Conservation (phyloP, 2,329 filamentous ascomycete species). For the Hirsutella rhossiliensis region DNA sequence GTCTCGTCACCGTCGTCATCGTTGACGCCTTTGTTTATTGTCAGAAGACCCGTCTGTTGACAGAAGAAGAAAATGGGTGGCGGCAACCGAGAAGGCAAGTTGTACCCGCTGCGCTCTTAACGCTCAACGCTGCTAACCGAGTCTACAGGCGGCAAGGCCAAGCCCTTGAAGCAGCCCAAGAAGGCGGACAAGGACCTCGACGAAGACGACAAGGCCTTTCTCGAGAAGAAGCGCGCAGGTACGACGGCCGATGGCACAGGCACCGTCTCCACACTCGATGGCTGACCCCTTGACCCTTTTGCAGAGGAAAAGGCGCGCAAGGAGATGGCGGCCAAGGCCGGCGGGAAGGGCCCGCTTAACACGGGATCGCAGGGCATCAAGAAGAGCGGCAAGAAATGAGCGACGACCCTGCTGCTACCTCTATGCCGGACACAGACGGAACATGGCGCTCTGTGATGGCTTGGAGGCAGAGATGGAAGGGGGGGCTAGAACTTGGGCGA, state of each 20-base stretch:
- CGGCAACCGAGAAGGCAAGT: slow-evolving; percentile 24
- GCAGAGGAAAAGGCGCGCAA: slow-evolving; percentile 76
- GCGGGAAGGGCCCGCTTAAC: slow-evolving; percentile 81
- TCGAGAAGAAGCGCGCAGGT: slow-evolving; percentile 78
- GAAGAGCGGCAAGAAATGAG: slow-evolving; percentile 95
- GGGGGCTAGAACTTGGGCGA: neutral
- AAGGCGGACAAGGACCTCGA: slow-evolving; percentile 74
- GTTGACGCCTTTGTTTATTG: neutral
- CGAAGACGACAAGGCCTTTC: slow-evolving; percentile 75
- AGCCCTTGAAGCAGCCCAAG: slow-evolving; percentile 82
- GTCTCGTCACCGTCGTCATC: neutral
- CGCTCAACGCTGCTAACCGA: neutral
- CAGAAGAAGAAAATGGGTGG: slow-evolving; percentile 20
- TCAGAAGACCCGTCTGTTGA: neutral
- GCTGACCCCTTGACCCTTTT: neutral
- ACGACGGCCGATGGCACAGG: slow-evolving; percentile 20
- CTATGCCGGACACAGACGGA: neutral
- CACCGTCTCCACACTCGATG: neutral
- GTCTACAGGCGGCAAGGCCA: slow-evolving; percentile 62
- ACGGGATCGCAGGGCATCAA: slow-evolving; percentile 83
- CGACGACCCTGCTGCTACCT: neutral
- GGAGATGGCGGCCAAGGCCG: slow-evolving; percentile 68
- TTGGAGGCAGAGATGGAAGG: neutral
- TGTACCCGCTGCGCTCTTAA: neutral
- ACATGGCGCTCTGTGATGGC: neutral